Percentiles rank a stretch among this genome's conserved stretches.
Evolutionary conservation across 805 yeast species (phyloP).

Genomic region (Kockiozyma suomiensis): DNA sequence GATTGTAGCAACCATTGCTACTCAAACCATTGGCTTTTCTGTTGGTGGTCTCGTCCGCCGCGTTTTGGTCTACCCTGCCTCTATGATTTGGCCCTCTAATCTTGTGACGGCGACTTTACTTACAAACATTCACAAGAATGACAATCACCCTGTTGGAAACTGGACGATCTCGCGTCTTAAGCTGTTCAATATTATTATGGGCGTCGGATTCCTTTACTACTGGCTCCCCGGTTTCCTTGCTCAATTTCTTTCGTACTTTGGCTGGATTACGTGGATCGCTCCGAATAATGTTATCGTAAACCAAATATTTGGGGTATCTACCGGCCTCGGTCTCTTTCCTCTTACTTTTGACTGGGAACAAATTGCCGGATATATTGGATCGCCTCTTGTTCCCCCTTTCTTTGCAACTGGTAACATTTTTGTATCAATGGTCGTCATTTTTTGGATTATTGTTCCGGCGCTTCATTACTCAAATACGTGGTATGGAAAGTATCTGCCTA

Average conservation of each 20-base stretch:
- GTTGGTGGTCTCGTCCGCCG: conserved; percentile 67
- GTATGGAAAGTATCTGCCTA: conserved; percentile 47
- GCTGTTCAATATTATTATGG: conserved; percentile 51
- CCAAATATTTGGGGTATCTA: conserved; percentile 62
- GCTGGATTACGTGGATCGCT: conserved; percentile 66
- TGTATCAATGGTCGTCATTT: conserved; percentile 51
- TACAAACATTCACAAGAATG: conserved; percentile 28
- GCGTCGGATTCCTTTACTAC: conserved; percentile 51
- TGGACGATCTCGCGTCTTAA: conserved; percentile 59
- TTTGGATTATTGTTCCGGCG: conserved; percentile 57
- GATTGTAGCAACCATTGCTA: conserved; percentile 53
- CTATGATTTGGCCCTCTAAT: conserved; percentile 59
- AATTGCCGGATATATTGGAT: conserved; percentile 30
- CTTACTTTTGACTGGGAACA: conserved; percentile 64
- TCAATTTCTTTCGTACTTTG: conserved; percentile 60
- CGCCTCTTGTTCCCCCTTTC: conserved; percentile 53
- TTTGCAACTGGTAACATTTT: conserved; percentile 53
- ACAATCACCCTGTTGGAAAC: conserved; percentile 51
- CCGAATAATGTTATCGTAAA: conserved; percentile 59
- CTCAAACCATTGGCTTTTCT: conserved; percentile 67
- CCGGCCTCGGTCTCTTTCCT: conserved; percentile 70
- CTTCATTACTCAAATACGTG: conserved; percentile 56
- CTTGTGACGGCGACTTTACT: conserved; percentile 54
- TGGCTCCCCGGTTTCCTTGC: conserved; percentile 66
- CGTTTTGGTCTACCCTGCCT: conserved; percentile 60